phyloP scores from a whole-genome alignment of 441 rosid species.

The Arabidopsis hybrid region DNA sequence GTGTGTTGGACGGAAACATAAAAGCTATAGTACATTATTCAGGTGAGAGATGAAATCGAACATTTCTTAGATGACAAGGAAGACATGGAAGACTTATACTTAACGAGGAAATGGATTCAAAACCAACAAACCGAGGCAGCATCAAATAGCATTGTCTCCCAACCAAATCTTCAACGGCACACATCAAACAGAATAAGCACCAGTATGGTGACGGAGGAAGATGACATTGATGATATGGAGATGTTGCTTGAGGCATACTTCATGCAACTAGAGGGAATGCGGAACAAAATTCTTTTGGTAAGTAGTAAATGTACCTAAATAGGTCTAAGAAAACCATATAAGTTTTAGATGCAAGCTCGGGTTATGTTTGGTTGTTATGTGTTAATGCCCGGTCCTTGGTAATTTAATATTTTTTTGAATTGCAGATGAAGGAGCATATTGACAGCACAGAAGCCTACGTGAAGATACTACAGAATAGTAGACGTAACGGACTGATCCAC shows the following conservation, averaged over 20 bases:
- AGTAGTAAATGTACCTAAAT: not conserved
- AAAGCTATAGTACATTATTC: slow-evolving; percentile 24
- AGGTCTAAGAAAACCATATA: too few relatives aligned
- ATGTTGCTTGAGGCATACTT: slow-evolving; percentile 96
- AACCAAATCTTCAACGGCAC: not conserved
- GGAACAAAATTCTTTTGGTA: slow-evolving; percentile 72
- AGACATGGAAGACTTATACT: slow-evolving; percentile 83
- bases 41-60: slow-evolving; percentile 94
- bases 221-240: slow-evolving; percentile 87
- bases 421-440: slow-evolving; percentile 73
- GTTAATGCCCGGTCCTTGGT: not conserved
- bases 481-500: slow-evolving; percentile 88
- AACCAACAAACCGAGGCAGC: slow-evolving; percentile 77
- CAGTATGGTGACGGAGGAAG: slow-evolving; percentile 61
- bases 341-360: too few relatives aligned
- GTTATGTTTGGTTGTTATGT: too few relatives aligned
- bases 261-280: slow-evolving; percentile 89
- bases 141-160: slow-evolving; percentile 26
- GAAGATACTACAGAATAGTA: slow-evolving; percentile 85
- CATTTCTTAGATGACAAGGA: slow-evolving; percentile 86
- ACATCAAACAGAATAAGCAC: slow-evolving; percentile 54
- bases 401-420: not conserved
- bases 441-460: slow-evolving; percentile 95
- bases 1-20: slow-evolving; percentile 1
- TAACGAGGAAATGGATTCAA: slow-evolving; percentile 80